phyloP scores from a whole-genome alignment of 208 protist species.

The Leishmania martiniquensis region DNA sequence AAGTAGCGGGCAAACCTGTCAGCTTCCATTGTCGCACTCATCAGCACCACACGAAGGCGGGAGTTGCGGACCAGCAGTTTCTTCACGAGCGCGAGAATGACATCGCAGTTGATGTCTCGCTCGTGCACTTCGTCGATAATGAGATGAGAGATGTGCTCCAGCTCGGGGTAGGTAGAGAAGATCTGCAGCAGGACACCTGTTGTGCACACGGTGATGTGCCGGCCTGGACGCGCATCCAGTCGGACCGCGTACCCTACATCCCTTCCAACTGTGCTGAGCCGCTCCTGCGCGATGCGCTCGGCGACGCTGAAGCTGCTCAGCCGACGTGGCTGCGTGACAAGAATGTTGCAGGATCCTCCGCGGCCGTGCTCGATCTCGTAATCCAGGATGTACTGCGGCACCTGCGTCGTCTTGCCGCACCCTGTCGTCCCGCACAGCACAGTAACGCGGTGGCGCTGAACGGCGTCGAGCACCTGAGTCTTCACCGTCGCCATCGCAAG shows the following conservation, averaged over 20 bases:
- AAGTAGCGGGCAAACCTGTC: constrained; percentile 98
- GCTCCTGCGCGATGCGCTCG: constrained; percentile 97
- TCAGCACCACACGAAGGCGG: constrained; percentile 97
- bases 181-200: constrained; percentile 98
- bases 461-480: constrained; percentile 51
- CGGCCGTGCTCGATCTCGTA: constrained; percentile 54
- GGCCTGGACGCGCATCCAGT: constrained; percentile 95
- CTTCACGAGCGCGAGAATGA: constrained; percentile 98
- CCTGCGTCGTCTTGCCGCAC: constrained; percentile 93
- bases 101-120: constrained; percentile 98
- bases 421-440: constrained; percentile 91
- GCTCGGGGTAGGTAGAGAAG: constrained; percentile 83
- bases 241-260: constrained; percentile 98
- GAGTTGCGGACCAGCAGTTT: constrained; percentile 55
- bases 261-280: constrained; percentile 79
- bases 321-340: constrained; percentile 98
- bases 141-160: constrained; percentile 94
- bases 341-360: constrained; percentile 61
- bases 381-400: constrained; percentile 94
- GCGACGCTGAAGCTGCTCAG: constrained; percentile 98
- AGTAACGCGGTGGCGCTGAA: constrained; percentile 73
- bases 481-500: constrained; percentile 62
- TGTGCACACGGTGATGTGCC: constrained; percentile 97
- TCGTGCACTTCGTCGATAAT: constrained; percentile 99
- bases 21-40: constrained; percentile 98